Percentiles rank a stretch among this genome's conserved stretches.
These are phyloP conservation scores for Durusdinium trenchii DNA, from an alignment of 73 alveolate genomes.

Conservation along the genomic window DNA sequence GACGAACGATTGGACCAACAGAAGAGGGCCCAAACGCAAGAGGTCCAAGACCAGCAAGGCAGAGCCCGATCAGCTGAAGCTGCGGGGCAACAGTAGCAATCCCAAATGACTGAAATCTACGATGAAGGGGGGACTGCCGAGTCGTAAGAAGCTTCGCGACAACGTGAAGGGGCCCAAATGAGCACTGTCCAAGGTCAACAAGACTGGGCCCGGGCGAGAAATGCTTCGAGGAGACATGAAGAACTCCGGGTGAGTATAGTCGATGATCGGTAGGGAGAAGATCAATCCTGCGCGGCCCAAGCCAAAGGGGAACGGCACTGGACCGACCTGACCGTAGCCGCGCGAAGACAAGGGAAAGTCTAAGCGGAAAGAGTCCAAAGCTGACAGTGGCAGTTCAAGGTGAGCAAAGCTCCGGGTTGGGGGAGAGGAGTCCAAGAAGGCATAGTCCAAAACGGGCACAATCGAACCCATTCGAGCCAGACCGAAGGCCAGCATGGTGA, in stretches of 20 bases:
- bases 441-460: background rate
- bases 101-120: slow-evolving; percentile 10
- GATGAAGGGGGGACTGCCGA: background rate
- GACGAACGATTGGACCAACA: background rate
- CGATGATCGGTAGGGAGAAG: slow-evolving; percentile 5
- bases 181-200: background rate
- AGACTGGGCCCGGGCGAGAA: background rate
- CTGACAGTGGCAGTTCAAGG: background rate
- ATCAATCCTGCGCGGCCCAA: slow-evolving; percentile 31
- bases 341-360: background rate
- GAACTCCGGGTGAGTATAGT: background rate
- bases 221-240: background rate
- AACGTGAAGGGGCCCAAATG: background rate
- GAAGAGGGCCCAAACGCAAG: background rate
- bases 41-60: slow-evolving; percentile 3
- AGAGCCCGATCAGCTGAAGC: background rate
- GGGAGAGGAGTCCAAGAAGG: background rate
- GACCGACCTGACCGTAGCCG: background rate
- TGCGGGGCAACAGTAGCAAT: background rate
- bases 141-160: background rate
- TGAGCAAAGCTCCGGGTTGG: background rate
- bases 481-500: background rate
- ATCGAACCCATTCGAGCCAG: background rate
- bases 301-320: background rate
- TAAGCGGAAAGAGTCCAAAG: slow-evolving; percentile 30